Percentiles rank a stretch among this genome's conserved stretches.
phyloP scores from a whole-genome alignment of 306 rosid genomes.

The Oxytropis ochrocephala region DNA sequence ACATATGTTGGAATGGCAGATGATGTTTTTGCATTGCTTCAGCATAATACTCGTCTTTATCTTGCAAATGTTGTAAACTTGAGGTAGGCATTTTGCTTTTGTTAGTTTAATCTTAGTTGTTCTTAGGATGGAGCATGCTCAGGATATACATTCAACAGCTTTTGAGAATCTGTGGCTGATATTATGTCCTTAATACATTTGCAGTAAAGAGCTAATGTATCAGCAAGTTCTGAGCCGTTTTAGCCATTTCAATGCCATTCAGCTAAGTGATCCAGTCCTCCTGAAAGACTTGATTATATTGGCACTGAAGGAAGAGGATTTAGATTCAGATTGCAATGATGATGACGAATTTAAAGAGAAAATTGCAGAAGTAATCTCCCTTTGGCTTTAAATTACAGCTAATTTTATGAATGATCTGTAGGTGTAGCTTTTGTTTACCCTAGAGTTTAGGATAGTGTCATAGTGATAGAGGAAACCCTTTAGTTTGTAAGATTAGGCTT shows the following conservation, averaged over 20 bases:
- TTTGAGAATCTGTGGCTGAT: background rate
- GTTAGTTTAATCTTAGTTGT: constrained; percentile 2
- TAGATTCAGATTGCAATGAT: constrained; percentile 46
- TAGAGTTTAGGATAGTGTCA: background rate
- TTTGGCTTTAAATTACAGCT: constrained; percentile 6
- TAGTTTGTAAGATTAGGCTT: background rate
- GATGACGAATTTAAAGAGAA: constrained; percentile 54
- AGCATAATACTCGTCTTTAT: constrained; percentile 85
- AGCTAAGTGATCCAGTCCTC: constrained; percentile 79
- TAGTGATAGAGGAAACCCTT: background rate
- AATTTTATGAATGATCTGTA: background rate
- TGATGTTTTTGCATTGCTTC: constrained; percentile 80
- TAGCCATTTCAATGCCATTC: constrained; percentile 76
- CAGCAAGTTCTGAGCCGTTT: constrained; percentile 88
- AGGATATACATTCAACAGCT: background rate
- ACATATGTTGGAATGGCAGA: constrained; percentile 96
- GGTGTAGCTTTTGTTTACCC: background rate
- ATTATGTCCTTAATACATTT: constrained; percentile 22
- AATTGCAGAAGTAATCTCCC: constrained; percentile 73
- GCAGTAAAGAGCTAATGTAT: constrained; percentile 95
- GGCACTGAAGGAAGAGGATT: constrained; percentile 81
- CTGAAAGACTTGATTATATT: constrained; percentile 60
- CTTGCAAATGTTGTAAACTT: constrained; percentile 81
- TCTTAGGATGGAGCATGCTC: background rate
- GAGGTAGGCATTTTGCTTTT: constrained; percentile 46